These are phyloP conservation scores for Pyrus communis DNA, from an alignment of 306 rosid species.

Conservation along the genomic window DNA sequence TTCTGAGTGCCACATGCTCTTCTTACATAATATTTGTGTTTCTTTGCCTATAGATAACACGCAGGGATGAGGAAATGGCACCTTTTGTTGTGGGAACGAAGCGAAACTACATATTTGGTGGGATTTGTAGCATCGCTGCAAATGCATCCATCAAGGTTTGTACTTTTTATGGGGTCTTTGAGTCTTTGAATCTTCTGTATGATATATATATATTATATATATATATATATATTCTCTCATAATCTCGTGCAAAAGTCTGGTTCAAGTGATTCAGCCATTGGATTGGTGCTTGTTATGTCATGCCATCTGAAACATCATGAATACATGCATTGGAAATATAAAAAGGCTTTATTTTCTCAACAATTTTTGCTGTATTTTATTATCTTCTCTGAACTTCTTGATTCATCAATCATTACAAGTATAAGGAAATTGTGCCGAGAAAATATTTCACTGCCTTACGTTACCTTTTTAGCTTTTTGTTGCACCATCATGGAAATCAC, in stretches of 20 bases:
- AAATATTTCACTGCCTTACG: not conserved
- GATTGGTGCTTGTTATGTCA: not conserved
- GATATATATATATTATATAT: too few species aligned
- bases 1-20: not conserved
- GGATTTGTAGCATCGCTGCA: conserved; percentile 87
- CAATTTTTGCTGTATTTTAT: not conserved
- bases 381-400: not conserved
- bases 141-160: conserved; percentile 71
- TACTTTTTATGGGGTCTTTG: not conserved
- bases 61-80: conserved; percentile 93
- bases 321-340: not conserved
- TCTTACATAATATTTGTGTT: conserved; percentile 15
- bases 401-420: not conserved
- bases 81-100: conserved; percentile 74
- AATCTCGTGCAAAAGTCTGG: not conserved
- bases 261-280: not conserved
- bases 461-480: not conserved
- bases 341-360: not conserved
- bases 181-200: not conserved
- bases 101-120: conserved; percentile 92
- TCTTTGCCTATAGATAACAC: conserved; percentile 68
- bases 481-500: not conserved
- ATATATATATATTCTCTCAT: not conserved
- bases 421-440: not conserved
- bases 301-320: not conserved